phyloP scores from a whole-genome alignment of 2,329 filamentous ascomycete species.

The Calonectria pseudoturangicola region DNA sequence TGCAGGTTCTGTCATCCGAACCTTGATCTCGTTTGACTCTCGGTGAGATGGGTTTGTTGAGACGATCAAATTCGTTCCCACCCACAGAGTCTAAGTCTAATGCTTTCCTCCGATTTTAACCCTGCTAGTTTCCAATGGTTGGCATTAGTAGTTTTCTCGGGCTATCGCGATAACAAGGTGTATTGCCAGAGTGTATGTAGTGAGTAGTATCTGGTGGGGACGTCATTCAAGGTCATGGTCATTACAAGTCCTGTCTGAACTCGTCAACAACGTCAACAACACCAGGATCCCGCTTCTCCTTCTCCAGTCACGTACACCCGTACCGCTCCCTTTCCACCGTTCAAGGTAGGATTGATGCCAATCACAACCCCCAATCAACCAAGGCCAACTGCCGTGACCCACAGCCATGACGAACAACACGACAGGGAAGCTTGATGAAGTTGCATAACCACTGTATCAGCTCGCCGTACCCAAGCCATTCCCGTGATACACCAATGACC shows the following conservation, averaged over 20 bases:
- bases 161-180: constrained; percentile 9
- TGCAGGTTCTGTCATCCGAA: constrained; percentile 44
- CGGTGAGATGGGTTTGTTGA: constrained; percentile 47
- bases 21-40: constrained; percentile 50
- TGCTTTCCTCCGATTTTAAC: neutral
- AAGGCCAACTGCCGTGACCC: constrained; percentile 37
- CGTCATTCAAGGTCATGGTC: constrained; percentile 12
- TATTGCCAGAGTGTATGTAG: neutral
- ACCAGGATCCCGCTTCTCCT: neutral
- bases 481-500: constrained; percentile 51
- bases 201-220: constrained; percentile 1
- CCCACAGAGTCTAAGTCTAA: constrained; percentile 21
- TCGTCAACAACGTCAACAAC: constrained; percentile 31
- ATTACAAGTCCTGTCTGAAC: neutral
- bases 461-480: constrained; percentile 41
- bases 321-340: neutral
- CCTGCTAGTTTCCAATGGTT: constrained; percentile 6
- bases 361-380: constrained; percentile 38
- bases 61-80: constrained; percentile 31
- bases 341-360: constrained; percentile 26
- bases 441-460: constrained; percentile 36
- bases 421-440: constrained; percentile 29
- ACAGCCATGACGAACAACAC: constrained; percentile 12
- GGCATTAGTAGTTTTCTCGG: neutral
- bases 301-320: constrained; percentile 6